Evolutionary conservation across 179 eudicot genomes (phyloP).

Genomic region (Beta corolliflora): DNA sequence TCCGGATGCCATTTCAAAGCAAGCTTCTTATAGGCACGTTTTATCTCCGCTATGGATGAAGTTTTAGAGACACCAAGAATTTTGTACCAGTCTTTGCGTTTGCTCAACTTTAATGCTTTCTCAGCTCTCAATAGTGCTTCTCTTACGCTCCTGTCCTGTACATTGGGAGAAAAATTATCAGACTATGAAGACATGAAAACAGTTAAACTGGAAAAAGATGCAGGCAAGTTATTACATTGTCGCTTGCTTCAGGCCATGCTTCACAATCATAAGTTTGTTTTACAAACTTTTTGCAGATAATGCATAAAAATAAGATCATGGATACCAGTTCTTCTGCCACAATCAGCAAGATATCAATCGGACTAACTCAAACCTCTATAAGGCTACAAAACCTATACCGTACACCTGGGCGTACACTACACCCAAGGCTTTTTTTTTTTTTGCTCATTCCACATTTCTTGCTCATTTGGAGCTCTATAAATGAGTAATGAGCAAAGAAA

Average conservation of each 20-base stretch:
- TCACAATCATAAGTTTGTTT: background rate
- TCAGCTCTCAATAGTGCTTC: conserved; percentile 75
- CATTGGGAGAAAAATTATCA: background rate
- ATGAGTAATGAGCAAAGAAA: no score
- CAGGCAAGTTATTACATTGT: background rate
- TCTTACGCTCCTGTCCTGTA: conserved; percentile 76
- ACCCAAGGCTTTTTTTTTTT: no score
- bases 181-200: background rate
- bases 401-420: no score
- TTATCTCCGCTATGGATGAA: conserved; percentile 72
- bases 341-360: background rate
- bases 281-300: background rate
- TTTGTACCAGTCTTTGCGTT: conserved; percentile 98
- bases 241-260: background rate
- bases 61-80: conserved; percentile 81
- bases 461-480: no score
- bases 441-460: no score
- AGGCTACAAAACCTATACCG: no score
- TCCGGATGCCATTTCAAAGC: conserved; percentile 99
- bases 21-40: conserved; percentile 83
- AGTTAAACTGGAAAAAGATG: background rate
- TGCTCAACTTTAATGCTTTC: conserved; percentile 80
- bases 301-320: background rate
- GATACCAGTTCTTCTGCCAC: background rate
- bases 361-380: background rate